A percentile compares a stretch with the other conserved stretches of the same genome.
Conservation (phyloP, 176 grass and related monocot genomes). For the Zizania latifolia region DNA sequence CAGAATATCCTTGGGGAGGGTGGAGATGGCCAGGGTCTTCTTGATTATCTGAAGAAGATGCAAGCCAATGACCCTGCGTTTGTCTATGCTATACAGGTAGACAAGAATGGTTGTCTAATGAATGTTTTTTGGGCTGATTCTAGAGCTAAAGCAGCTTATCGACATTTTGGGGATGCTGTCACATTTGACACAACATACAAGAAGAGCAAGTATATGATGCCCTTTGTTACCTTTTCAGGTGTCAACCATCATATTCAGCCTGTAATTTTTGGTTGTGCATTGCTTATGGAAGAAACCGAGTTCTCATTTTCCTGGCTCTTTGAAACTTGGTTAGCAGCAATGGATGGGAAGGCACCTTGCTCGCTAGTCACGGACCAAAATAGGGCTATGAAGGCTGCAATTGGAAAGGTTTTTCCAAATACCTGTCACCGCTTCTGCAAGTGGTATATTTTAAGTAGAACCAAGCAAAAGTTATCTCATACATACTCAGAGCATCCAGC, state of each 20-base stretch:
- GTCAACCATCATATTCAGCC: constrained; percentile 90
- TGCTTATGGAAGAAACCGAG: constrained; percentile 80
- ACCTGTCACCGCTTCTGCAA: constrained; percentile 77
- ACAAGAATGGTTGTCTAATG: constrained; percentile 66
- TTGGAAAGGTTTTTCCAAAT: constrained; percentile 69
- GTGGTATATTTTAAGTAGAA: constrained; percentile 77
- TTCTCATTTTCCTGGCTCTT: constrained; percentile 85
- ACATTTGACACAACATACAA: constrained; percentile 84
- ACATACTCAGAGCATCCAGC: constrained; percentile 55
- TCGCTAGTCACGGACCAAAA: constrained; percentile 84
- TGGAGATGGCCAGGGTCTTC: constrained; percentile 51
- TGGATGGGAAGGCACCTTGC: constrained; percentile 51
- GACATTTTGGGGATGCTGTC: constrained; percentile 72
- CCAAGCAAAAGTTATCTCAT: constrained; percentile 73
- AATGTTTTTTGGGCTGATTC: constrained; percentile 84
- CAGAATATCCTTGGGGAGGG: constrained; percentile 69
- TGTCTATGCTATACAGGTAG: constrained; percentile 79
- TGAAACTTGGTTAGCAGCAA: constrained; percentile 78
- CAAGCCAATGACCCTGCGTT: constrained; percentile 62
- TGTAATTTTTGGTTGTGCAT: constrained; percentile 69
- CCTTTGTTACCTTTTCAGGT: constrained; percentile 76
- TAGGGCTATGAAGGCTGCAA: constrained; percentile 58
- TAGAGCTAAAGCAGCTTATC: constrained; percentile 59
- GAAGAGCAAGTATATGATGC: constrained; percentile 90
- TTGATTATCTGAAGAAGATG: constrained; percentile 75